These are phyloP conservation scores for Physcomitrellopsis africana DNA, from an alignment of 225 moss, liverwort and hornwort species.

Conservation along the genomic window DNA sequence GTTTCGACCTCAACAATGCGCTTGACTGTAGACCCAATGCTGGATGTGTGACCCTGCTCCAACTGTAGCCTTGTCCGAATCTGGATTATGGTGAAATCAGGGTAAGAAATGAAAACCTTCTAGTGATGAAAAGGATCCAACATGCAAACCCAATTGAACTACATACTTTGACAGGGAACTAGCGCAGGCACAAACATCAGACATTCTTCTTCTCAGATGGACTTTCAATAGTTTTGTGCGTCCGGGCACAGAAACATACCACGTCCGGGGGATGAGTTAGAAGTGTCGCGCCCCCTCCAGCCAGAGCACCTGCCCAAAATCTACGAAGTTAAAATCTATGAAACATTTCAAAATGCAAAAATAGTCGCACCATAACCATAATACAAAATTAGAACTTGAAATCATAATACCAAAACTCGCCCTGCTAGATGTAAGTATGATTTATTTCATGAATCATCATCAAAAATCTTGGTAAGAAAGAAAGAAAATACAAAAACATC, in stretches of 20 bases:
- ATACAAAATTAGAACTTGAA: neutral
- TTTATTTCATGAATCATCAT: neutral
- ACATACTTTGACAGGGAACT: neutral
- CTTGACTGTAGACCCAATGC: slow-evolving; percentile 68
- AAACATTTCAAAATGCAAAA: slow-evolving; percentile 2
- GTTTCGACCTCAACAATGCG: slow-evolving; percentile 72
- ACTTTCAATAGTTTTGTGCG: neutral
- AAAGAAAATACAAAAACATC: neutral
- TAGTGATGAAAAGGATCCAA: slow-evolving; percentile 6
- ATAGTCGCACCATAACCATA: slow-evolving; percentile 15
- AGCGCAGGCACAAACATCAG: neutral
- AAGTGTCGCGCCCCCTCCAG: slow-evolving; percentile 83
- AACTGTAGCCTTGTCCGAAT: slow-evolving; percentile 96
- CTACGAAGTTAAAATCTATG: neutral
- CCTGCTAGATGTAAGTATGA: neutral
- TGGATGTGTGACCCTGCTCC: slow-evolving; percentile 50
- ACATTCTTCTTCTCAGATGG: slow-evolving; percentile 1
- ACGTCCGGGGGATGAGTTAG: slow-evolving; percentile 95
- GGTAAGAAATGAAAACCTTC: neutral
- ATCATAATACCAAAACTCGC: neutral
- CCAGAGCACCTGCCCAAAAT: slow-evolving; percentile 66
- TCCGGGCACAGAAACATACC: slow-evolving; percentile 46
- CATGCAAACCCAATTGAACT: slow-evolving; percentile 13
- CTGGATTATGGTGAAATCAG: slow-evolving; percentile 37
- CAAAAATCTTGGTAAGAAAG: neutral